These are phyloP conservation scores for Eragrostis tef DNA, from an alignment of 202 grass and related monocot species.

Conservation along the genomic window DNA sequence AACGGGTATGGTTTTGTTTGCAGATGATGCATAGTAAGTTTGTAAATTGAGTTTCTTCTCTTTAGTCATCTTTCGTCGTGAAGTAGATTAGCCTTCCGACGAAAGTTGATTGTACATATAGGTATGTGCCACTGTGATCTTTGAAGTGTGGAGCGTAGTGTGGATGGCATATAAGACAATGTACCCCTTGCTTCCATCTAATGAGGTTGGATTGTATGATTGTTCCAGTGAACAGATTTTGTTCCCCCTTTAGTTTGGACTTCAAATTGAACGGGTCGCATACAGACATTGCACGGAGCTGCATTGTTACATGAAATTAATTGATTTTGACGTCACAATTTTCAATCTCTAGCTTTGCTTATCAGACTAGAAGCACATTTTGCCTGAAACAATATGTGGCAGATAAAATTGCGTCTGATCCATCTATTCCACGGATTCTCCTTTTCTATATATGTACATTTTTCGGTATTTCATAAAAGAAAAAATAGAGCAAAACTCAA, in stretches of 20 bases:
- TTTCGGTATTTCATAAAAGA: not conserved
- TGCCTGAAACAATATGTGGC: no score
- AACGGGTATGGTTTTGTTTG: constrained; percentile 49
- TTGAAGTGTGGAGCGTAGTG: not conserved
- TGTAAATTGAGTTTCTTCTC: constrained; percentile 58
- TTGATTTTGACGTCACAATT: not conserved
- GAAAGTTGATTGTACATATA: constrained; percentile 48
- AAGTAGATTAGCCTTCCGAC: constrained; percentile 42
- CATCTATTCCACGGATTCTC: not conserved
- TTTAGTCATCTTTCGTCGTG: constrained; percentile 33
- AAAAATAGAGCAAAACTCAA: not conserved
- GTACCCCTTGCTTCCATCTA: not conserved
- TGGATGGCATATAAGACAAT: no score
- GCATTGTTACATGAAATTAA: not conserved
- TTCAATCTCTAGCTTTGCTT: not conserved
- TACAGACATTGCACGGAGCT: not conserved
- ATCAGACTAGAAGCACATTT: not conserved
- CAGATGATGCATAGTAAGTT: constrained; percentile 56
- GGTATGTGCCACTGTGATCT: not conserved
- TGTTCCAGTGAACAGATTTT: no score
- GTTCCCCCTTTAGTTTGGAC: no score
- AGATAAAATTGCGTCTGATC: constrained; percentile 17
- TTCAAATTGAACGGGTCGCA: no score
- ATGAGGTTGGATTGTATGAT: no score
- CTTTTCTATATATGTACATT: constrained; percentile 26